Conservation (phyloP, 352 stramenopile species). For the Pythium oligandrum region DNA sequence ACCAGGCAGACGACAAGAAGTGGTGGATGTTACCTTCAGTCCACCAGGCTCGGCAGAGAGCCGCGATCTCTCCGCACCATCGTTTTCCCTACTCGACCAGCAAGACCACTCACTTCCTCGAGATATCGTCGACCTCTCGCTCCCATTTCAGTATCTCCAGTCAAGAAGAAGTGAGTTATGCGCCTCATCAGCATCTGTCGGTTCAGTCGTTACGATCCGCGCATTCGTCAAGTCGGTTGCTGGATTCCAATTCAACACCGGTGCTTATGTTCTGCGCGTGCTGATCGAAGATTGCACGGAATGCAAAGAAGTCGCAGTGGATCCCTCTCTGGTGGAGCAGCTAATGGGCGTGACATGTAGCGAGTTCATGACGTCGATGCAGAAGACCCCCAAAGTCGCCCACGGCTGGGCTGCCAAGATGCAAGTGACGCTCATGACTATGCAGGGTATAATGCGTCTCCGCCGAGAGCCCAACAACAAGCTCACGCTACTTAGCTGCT, state of each 20-base stretch:
- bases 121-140: constrained; percentile 3
- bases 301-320: constrained; percentile 41
- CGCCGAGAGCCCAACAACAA: constrained; percentile 14
- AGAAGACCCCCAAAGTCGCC: constrained; percentile 44
- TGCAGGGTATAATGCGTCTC: constrained; percentile 76
- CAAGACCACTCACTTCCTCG: neutral
- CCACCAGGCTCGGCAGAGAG: neutral
- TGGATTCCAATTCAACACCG: constrained; percentile 76
- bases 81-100: constrained; percentile 8
- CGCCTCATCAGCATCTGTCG: neutral
- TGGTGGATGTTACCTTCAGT: constrained; percentile 28
- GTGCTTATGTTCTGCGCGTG: constrained; percentile 63
- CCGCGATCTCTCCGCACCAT: neutral
- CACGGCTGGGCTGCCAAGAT: constrained; percentile 66
- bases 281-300: constrained; percentile 75
- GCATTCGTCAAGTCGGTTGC: constrained; percentile 80
- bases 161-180: constrained; percentile 1
- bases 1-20: constrained; percentile 1
- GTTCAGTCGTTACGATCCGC: constrained; percentile 25
- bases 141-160: constrained; percentile 27
- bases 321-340: constrained; percentile 47
- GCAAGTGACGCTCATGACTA: constrained; percentile 77
- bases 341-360: constrained; percentile 75
- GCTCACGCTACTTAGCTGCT: constrained; percentile 47
- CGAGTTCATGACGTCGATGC: constrained; percentile 69